Evolutionary conservation across 2,329 filamentous ascomycete genomes (phyloP).

Genomic region (Pyrenochaeta sp.): DNA sequence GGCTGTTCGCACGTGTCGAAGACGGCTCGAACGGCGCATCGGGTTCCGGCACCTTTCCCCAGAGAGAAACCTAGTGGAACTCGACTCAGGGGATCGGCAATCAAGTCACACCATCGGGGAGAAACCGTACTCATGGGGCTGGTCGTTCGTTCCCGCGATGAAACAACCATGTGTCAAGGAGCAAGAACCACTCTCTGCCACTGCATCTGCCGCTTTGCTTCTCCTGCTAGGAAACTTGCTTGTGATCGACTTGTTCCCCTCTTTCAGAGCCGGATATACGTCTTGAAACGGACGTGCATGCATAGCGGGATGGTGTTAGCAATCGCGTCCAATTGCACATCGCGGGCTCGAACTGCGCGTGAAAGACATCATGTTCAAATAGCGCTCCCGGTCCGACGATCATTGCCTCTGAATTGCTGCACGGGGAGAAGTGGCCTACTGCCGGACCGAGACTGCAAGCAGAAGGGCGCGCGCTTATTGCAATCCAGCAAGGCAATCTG

Average conservation of each 20-base stretch:
- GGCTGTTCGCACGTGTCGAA: conserved; percentile 4
- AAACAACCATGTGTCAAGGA: not conserved
- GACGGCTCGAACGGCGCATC: conserved; percentile 13
- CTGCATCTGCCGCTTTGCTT: not conserved
- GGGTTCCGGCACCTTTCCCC: conserved; percentile 10
- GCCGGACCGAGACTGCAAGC: not conserved
- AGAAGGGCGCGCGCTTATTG: conserved; percentile 2
- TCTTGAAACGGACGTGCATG: conserved; percentile 16
- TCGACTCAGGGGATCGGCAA: conserved; percentile 7
- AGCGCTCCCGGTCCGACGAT: conserved; percentile 4
- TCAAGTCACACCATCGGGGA: not conserved
- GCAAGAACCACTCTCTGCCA: not conserved
- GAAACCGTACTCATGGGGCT: not conserved
- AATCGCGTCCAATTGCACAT: conserved; percentile 6
- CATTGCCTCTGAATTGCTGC: conserved; percentile 3
- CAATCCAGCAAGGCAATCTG: conserved; percentile 1
- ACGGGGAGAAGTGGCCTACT: not conserved
- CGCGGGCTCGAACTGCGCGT: conserved; percentile 8
- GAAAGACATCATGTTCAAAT: not conserved
- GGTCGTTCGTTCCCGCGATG: no score
- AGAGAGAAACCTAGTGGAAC: not conserved
- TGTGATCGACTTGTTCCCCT: conserved; percentile 12
- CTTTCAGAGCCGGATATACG: conserved; percentile 9
- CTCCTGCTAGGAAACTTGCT: conserved; percentile 1
- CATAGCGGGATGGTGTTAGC: conserved; percentile 7